phyloP scores from a whole-genome alignment of 2,329 filamentous ascomycete genomes.

The Penicillium sp. region DNA sequence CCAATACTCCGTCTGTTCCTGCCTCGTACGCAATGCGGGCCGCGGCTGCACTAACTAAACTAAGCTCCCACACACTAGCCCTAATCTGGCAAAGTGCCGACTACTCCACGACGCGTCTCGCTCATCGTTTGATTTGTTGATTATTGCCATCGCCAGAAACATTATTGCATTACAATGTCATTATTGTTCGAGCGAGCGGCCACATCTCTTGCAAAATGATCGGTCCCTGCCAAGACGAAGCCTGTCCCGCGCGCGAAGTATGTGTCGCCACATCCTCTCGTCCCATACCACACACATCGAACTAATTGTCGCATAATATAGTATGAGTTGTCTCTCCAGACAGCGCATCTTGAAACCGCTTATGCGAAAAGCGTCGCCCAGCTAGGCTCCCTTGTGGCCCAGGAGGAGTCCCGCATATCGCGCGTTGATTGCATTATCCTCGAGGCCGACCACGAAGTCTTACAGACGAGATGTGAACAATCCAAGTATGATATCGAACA shows the following conservation, averaged over 20 bases:
- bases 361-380: conserved; percentile 64
- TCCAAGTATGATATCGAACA: conserved; percentile 55
- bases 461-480: conserved; percentile 60
- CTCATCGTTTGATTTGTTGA: neutral
- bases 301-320: neutral
- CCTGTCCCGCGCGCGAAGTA: conserved; percentile 23
- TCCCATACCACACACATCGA: neutral
- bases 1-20: neutral
- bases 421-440: conserved; percentile 67
- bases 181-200: too few relatives aligned
- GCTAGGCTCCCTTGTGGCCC: conserved; percentile 65
- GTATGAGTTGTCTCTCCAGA: conserved; percentile 48
- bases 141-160: neutral
- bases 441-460: conserved; percentile 67
- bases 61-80: neutral
- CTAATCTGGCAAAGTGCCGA: neutral
- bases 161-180: neutral
- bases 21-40: neutral
- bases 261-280: neutral
- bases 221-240: neutral
- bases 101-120: conserved; percentile 2
- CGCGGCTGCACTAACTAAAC: neutral
- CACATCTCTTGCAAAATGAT: neutral
- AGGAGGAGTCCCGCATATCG: conserved; percentile 69
- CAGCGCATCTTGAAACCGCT: conserved; percentile 60